Base-by-base conservation (phyloP, 2,329 filamentous ascomycete genomes). In the Ascosphaera pollenicola region DNA sequence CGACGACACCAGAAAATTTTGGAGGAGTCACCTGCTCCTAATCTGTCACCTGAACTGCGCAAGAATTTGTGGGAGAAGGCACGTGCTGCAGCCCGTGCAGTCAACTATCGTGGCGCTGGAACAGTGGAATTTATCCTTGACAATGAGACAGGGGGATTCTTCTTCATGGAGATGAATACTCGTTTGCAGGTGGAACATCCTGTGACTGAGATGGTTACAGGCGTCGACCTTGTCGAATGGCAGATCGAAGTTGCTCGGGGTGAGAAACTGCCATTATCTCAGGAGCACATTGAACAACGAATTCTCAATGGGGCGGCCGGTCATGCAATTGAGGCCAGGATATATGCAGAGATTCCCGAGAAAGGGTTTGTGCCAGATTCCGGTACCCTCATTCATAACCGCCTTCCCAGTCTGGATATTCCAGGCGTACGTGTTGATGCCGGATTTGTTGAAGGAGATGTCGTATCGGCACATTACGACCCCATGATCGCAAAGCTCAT, bases 401-500 rank as follows among this genome's bases (percentile, higher is more conserved):
- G 72, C 26, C 84, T 80, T 1, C 85, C 87, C 0, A 55, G 62
- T 37, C 8, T 19, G n/a, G 62, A 69, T 4, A 69, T 73, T 30
- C 68, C 77, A 1, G 78, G 84, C 45, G 70, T 95, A 24, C 75
- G 89, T 32, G 84, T 98, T 46, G 89, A 98, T 51, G 84, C 85
- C 36, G 89, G 89, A 1, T 95, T 95, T 54, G 72, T 85, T 19
- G 69, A 84, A 47, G 89, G 89, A 18, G 87, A 93, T 54, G 82
- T 83, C 45, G 81, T 98, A 2, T 91, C 85, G 0, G 82, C 87
- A 42, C 81, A 89, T 40, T 98, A 98, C 57, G 89, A 98, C 49
- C 89, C 89, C 19, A 98, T 98, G 89, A 93, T 98, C 47, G 82
- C 89, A 35, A 98, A 98, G 61, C 70, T 98, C 39, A 98, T 98